These are phyloP conservation scores for Psilocybe cubensis DNA, from an alignment of 768 basidiomycete genomes.

Conservation along the genomic window DNA sequence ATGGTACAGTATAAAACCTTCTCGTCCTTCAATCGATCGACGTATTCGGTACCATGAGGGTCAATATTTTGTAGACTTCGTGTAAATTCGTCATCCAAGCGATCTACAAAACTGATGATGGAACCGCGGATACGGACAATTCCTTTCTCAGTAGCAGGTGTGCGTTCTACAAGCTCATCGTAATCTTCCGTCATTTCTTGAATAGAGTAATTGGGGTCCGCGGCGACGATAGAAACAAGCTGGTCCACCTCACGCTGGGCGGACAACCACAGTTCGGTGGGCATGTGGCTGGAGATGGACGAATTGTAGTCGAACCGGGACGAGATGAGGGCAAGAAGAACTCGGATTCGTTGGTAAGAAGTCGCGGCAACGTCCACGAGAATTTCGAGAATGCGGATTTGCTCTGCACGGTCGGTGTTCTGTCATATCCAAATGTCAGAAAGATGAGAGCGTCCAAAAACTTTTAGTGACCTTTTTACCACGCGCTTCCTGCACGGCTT, in stretches of 20 bases:
- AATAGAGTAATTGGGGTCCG: conserved; percentile 76
- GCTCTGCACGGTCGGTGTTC: conserved; percentile 97
- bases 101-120: conserved; percentile 94
- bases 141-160: conserved; percentile 72
- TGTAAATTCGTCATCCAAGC: conserved; percentile 97
- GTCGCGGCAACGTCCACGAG: conserved; percentile 85
- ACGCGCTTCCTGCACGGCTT: conserved; percentile 89
- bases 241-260: conserved; percentile 90
- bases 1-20: conserved; percentile 93
- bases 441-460: neutral
- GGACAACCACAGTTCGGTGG: conserved; percentile 86
- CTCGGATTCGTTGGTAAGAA: conserved; percentile 91
- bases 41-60: conserved; percentile 98
- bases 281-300: conserved; percentile 85
- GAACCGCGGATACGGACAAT: conserved; percentile 90
- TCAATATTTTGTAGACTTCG: conserved; percentile 97
- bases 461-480: conserved; percentile 82
- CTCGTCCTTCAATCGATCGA: conserved; percentile 96
- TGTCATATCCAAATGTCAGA: conserved; percentile 31
- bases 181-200: conserved; percentile 91
- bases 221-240: conserved; percentile 77
- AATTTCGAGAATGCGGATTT: conserved; percentile 89
- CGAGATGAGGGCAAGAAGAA: conserved; percentile 90
- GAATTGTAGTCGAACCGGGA: conserved; percentile 98
- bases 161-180: conserved; percentile 85